Conservation (phyloP, 1,284 basidiomycete genomes). For the Puccinia triticina region DNA sequence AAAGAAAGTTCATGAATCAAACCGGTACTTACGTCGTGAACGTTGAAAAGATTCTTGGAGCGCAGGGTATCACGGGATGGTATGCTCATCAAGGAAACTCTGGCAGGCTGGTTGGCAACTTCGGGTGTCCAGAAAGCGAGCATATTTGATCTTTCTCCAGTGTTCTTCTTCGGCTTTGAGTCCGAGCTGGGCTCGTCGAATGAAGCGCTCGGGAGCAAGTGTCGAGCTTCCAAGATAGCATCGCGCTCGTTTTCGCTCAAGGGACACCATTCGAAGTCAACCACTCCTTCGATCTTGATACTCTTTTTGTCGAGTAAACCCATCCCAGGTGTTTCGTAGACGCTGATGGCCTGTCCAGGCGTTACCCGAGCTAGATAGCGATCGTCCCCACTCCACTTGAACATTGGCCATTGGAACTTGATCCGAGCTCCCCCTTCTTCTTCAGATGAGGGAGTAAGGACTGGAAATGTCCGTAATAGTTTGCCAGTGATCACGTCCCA, state of each 20-base stretch:
- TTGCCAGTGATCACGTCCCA: slow-evolving; percentile 96
- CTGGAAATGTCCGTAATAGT: slow-evolving; percentile 90
- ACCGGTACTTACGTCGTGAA: slow-evolving; percentile 76
- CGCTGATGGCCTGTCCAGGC: slow-evolving; percentile 88
- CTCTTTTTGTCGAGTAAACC: slow-evolving; percentile 94
- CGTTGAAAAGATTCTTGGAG: slow-evolving; percentile 98
- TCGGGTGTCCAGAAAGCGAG: slow-evolving; percentile 98
- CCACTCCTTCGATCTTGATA: slow-evolving; percentile 94
- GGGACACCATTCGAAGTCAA: slow-evolving; percentile 99
- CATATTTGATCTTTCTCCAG: slow-evolving; percentile 67
- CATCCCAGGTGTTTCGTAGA: slow-evolving; percentile 95
- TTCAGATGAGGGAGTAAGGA: slow-evolving; percentile 56
- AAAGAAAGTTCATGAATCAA: slow-evolving; percentile 15
- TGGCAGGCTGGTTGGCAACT: slow-evolving; percentile 89
- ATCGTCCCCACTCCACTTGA: slow-evolving; percentile 99
- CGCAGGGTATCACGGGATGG: slow-evolving; percentile 82
- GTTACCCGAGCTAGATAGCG: slow-evolving; percentile 88
- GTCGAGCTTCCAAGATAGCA: slow-evolving; percentile 65
- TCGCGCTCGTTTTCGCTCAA: slow-evolving; percentile 84
- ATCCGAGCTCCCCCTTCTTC: slow-evolving; percentile 68
- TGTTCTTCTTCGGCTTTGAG: slow-evolving; percentile 56
- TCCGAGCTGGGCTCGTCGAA: slow-evolving; percentile 43
- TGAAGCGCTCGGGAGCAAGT: slow-evolving; percentile 61
- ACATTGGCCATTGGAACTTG: slow-evolving; percentile 79
- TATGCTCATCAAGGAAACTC: slow-evolving; percentile 88